Conservation (phyloP, 176 grass and related monocot genomes). For the Musa troglodytarum region DNA sequence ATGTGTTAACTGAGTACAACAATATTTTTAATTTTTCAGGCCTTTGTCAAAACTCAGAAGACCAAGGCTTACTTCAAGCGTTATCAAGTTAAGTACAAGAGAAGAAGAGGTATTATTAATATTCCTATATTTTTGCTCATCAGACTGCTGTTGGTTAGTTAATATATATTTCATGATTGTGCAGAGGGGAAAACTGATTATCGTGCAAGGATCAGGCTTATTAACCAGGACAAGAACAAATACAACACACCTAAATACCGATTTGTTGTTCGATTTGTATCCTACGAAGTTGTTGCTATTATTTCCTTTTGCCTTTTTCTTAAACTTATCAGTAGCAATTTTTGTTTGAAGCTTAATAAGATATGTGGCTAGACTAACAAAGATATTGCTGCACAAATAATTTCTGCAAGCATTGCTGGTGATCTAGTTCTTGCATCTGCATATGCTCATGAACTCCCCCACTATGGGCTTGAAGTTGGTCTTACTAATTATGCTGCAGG, state of each 20-base stretch:
- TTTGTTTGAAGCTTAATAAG: not conserved
- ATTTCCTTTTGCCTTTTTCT: not conserved
- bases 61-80: constrained; percentile 56
- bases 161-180: constrained; percentile 1
- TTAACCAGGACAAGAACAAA: constrained; percentile 74
- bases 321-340: not conserved
- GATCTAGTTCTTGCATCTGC: constrained; percentile 50
- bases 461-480: constrained; percentile 55
- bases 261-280: constrained; percentile 59
- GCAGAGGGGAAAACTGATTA: constrained; percentile 63
- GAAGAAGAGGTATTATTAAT: constrained; percentile 35
- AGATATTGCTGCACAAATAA: constrained; percentile 42
- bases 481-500: constrained; percentile 67
- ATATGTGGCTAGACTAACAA: constrained; percentile 39
- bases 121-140: not conserved
- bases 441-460: constrained; percentile 55
- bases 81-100: constrained; percentile 69
- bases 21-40: constrained; percentile 6
- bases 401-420: constrained; percentile 50
- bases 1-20: too few relatives aligned
- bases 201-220: constrained; percentile 53
- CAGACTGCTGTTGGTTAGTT: not conserved
- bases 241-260: constrained; percentile 59
- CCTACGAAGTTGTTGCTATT: not conserved
- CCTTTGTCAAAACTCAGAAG: constrained; percentile 51